phyloP scores from a whole-genome alignment of 2,329 filamentous ascomycete species.

The Aspergillus amoenus region DNA sequence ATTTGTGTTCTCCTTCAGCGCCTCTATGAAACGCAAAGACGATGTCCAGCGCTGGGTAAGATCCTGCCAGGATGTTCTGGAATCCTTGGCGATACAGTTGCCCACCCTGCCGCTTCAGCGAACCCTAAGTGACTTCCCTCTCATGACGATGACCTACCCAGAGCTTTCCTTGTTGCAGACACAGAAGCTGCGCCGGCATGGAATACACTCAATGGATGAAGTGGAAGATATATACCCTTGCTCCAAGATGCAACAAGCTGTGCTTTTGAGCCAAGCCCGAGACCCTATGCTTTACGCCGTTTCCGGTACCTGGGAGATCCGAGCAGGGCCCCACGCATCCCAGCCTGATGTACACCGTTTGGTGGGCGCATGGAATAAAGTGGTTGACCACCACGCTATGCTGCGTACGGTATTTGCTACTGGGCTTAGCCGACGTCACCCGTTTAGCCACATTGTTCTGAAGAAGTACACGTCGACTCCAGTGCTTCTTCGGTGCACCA shows the following conservation, averaged over 20 bases:
- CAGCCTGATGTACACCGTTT: slow-evolving; percentile 28
- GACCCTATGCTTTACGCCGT: slow-evolving; percentile 39
- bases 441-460: slow-evolving; percentile 36
- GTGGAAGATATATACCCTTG: slow-evolving; percentile 46
- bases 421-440: slow-evolving; percentile 29
- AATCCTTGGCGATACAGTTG: slow-evolving; percentile 27
- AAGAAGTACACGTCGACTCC: slow-evolving; percentile 31
- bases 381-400: slow-evolving; percentile 34
- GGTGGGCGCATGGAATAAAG: slow-evolving; percentile 30
- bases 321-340: slow-evolving; percentile 7
- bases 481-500: slow-evolving; percentile 29
- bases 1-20: slow-evolving; percentile 53
- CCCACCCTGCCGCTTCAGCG: slow-evolving; percentile 22
- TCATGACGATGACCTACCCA: slow-evolving; percentile 46
- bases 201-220: slow-evolving; percentile 31
- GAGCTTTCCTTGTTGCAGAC: slow-evolving; percentile 38
- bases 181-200: slow-evolving; percentile 38
- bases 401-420: slow-evolving; percentile 39
- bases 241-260: slow-evolving; percentile 38
- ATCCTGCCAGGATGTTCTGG: slow-evolving; percentile 35
- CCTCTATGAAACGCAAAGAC: slow-evolving; percentile 47
- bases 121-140: slow-evolving; percentile 46
- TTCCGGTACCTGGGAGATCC: slow-evolving; percentile 37
- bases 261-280: slow-evolving; percentile 33
- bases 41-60: slow-evolving; percentile 46